Conservation (phyloP, 257 asterid species). For the Agastache rugosa region DNA sequence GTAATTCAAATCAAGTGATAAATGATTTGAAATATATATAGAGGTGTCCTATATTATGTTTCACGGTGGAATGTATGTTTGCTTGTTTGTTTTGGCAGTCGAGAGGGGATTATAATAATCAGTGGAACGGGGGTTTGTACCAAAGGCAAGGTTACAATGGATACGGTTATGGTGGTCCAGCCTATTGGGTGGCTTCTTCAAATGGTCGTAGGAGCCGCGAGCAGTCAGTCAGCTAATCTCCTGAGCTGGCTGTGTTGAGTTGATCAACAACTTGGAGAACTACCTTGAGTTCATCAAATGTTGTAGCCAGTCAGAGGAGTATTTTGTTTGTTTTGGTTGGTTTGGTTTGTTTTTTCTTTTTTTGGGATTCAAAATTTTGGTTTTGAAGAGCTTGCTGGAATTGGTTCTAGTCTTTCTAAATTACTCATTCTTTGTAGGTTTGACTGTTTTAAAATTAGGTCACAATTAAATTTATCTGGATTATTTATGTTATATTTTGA, state of each 20-base stretch:
- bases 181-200: constrained; percentile 48
- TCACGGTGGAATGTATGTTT: background rate
- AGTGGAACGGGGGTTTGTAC: constrained; percentile 56
- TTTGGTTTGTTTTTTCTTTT: background rate
- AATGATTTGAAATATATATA: background rate
- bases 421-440: constrained; percentile 42
- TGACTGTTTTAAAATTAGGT: background rate
- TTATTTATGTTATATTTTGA: background rate
- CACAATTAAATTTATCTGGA: background rate
- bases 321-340: background rate
- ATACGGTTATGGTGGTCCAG: constrained; percentile 53
- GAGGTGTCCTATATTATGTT: background rate
- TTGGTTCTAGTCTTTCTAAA: constrained; percentile 30
- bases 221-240: constrained; percentile 63
- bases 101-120: constrained; percentile 51
- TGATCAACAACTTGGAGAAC: constrained; percentile 21
- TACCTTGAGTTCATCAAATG: constrained; percentile 31
- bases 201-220: constrained; percentile 63
- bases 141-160: constrained; percentile 71
- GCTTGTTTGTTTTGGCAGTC: constrained; percentile 40
- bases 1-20: background rate
- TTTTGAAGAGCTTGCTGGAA: constrained; percentile 22
- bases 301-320: constrained; percentile 36
- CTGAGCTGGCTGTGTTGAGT: constrained; percentile 30
- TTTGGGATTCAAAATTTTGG: constrained; percentile 40